These are phyloP conservation scores for Talaromyces stipitatus DNA, from an alignment of 495 filamentous ascomycete species.

Conservation along the genomic window DNA sequence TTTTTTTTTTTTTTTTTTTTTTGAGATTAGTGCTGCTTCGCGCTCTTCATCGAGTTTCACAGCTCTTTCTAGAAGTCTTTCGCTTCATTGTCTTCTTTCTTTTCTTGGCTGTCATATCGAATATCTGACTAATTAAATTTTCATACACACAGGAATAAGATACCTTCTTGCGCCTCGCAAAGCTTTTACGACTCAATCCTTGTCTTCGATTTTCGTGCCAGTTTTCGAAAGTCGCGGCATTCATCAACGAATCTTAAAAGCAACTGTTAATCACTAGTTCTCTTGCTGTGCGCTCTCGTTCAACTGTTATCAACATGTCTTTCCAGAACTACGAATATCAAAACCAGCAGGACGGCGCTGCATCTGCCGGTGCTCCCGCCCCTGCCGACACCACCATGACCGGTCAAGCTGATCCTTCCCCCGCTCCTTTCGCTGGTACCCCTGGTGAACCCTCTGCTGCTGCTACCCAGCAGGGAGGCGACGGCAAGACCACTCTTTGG, in stretches of 20 bases:
- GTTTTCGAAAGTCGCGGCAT: conserved; percentile 7
- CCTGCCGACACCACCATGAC: conserved; percentile 44
- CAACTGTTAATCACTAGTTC: conserved; percentile 22
- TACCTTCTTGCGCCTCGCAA: conserved; percentile 1
- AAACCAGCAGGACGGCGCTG: conserved; percentile 47
- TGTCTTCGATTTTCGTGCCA: conserved; percentile 7
- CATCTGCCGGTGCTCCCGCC: conserved; percentile 44
- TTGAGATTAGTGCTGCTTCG: not conserved
- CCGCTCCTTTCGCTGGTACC: conserved; percentile 46
- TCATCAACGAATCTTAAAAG: conserved; percentile 1
- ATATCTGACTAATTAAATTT: not conserved
- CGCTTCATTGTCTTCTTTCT: not conserved
- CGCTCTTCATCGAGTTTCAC: not conserved
- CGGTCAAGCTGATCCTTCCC: conserved; percentile 47
- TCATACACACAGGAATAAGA: conserved; percentile 2
- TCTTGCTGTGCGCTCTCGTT: conserved; percentile 19
- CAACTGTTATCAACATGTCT: conserved; percentile 37
- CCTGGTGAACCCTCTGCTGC: conserved; percentile 45
- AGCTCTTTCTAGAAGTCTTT: not conserved
- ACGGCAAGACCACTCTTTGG: conserved; percentile 79
- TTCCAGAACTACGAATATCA: conserved; percentile 55
- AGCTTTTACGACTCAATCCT: conserved; percentile 7
- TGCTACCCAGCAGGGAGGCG: conserved; percentile 48
- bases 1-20: not conserved
- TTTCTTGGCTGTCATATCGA: not conserved